phyloP scores from a whole-genome alignment of 805 yeast species.

The Suhomyces emberorum region DNA sequence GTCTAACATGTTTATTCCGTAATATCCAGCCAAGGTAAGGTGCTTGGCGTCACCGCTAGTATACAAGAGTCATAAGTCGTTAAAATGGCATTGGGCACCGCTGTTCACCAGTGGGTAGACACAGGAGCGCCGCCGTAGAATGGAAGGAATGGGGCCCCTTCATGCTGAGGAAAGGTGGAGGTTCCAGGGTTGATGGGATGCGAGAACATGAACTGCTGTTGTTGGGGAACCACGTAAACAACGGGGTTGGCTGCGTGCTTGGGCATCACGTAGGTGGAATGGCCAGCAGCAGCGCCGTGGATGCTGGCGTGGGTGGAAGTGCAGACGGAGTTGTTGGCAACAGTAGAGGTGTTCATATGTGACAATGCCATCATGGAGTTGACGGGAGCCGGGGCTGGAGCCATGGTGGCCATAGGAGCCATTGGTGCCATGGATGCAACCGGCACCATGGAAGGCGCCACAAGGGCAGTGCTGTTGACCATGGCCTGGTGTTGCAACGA shows the following conservation, averaged over 20 bases:
- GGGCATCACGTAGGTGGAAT: neutral
- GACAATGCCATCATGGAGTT: no score
- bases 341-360: no score
- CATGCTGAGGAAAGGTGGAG: neutral
- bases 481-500: conserved; percentile 3
- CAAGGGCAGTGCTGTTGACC: conserved; percentile 3
- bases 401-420: neutral
- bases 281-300: neutral
- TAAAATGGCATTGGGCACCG: neutral
- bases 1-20: no score
- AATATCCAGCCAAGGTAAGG: neutral
- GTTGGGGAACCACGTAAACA: conserved; percentile 1
- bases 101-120: neutral
- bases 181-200: neutral
- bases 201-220: conserved; percentile 1
- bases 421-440: neutral
- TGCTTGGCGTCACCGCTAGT: neutral
- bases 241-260: neutral
- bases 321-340: no score
- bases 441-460: neutral
- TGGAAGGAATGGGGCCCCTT: neutral
- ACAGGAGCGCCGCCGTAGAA: neutral
- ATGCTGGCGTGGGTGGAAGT: no score
- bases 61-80: conserved; percentile 1
- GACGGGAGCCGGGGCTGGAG: neutral